Evolutionary conservation across 2,329 filamentous ascomycete species (phyloP).

Genomic region (Diaporthe vexans): DNA sequence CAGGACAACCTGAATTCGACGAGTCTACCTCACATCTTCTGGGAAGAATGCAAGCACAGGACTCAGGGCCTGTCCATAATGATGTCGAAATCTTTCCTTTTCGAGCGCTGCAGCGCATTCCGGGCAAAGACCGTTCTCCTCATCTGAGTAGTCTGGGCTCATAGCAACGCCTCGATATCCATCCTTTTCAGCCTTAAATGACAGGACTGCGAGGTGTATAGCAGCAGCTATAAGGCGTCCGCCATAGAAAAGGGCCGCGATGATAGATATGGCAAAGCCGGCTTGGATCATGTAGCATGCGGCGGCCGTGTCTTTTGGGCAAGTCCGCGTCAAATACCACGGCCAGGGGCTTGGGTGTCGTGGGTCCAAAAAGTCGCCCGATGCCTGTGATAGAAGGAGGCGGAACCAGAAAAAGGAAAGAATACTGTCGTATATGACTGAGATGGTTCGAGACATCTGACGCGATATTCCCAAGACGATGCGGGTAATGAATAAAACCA

Average conservation of each 20-base stretch:
- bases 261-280: background rate
- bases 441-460: background rate
- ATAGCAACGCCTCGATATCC: background rate
- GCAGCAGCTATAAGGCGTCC: background rate
- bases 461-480: background rate
- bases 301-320: background rate
- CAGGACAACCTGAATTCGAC: background rate
- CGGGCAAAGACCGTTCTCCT: background rate
- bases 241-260: slow-evolving; percentile 9
- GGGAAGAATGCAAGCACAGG: slow-evolving; percentile 23
- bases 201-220: background rate
- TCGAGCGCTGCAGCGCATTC: background rate
- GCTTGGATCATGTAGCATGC: background rate
- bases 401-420: slow-evolving; percentile 15
- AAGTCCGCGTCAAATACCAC: background rate
- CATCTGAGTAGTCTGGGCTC: background rate
- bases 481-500: background rate
- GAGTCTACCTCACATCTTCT: background rate
- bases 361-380: slow-evolving; percentile 4
- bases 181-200: background rate
- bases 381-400: background rate
- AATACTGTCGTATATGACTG: background rate
- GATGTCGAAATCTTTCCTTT: background rate
- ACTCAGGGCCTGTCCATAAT: background rate
- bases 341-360: slow-evolving; percentile 1